Evolutionary conservation across 306 rosid genomes (phyloP), one percentile per base, ranked within the genome.

Genomic region (Pyrus bretschneideri): DNA sequence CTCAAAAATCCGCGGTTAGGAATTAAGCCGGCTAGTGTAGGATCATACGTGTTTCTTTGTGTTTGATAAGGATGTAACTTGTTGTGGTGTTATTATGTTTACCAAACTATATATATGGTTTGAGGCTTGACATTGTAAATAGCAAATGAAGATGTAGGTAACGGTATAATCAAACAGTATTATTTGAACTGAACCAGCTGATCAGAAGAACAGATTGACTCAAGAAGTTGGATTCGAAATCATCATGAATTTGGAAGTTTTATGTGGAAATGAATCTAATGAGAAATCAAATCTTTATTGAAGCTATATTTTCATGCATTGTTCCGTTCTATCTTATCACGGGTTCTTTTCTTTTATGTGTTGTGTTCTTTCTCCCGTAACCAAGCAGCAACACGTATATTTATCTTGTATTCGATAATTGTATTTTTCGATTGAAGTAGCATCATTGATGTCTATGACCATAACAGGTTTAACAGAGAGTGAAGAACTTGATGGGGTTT

Each of bases 251-350:
- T 6, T 17, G 55, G 74, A 69, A 63, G 62, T 55, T 60, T 9
- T 67, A 59, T 70, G 66, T 75, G 76, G 72, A 64, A 76, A 78
- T 38, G 71, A 67, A 81, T 74, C 14, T 72, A 73, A 61, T 64
- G 35, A 74, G 51, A 27, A 51, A 49, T 35, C 57, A 44, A 70
- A 13, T 35, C n/a, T 67, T 75, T 45, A 18, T 73, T 80, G 17
- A 72, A 54, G 52, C 69, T 66, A 52, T 76, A 60, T 13, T 69
- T 71, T 63, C 33, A 21, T 18, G 14, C 40, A 35, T 49, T 49
- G 21, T 49, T 15, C 55, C 21, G 54, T 49, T 49, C 54, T 15
- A 49, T 49, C 54, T 49, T 17, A 49, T 49, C 21, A 0, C 2
- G 54, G 54, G 21, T 15, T 49, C 55, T 6, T 49, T 49, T 49